A percentile compares a stretch with the other conserved stretches of the same genome.
Conservation (phyloP, 2,329 filamentous ascomycete species). For the Helicocarpus griseus region DNA sequence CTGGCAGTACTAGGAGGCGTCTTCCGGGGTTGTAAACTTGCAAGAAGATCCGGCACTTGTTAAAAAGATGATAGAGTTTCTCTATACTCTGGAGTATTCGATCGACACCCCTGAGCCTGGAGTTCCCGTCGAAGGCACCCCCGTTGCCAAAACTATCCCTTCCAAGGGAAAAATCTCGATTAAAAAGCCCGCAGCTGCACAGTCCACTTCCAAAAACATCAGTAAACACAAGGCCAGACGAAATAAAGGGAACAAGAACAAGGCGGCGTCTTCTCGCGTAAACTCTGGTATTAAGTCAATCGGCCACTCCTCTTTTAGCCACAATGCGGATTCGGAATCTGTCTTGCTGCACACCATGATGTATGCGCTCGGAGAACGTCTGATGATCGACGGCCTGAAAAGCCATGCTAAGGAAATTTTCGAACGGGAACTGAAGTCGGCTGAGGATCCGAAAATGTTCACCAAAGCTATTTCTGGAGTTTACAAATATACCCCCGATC, state of each 20-base stretch:
- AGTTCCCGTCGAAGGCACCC: neutral
- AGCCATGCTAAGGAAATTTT: neutral
- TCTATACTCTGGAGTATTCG: slow-evolving; percentile 2
- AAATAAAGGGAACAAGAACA: neutral
- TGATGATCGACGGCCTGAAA: neutral
- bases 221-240: neutral
- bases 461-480: neutral
- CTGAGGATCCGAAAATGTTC: neutral
- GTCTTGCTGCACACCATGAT: neutral
- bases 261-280: neutral
- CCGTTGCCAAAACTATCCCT: neutral
- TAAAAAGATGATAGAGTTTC: slow-evolving; percentile 9
- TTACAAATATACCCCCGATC: neutral
- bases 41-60: slow-evolving; percentile 7
- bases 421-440: neutral
- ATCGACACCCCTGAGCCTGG: neutral
- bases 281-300: neutral
- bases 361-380: neutral
- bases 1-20: slow-evolving; percentile 5
- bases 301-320: neutral
- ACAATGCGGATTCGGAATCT: neutral
- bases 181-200: neutral
- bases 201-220: neutral
- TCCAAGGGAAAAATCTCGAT: neutral
- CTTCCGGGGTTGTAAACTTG: slow-evolving; percentile 6